A percentile compares a stretch with the other conserved stretches of the same genome.
These are phyloP conservation scores for Erodium trifolium DNA, from an alignment of 441 rosid species.

Conservation along the genomic window DNA sequence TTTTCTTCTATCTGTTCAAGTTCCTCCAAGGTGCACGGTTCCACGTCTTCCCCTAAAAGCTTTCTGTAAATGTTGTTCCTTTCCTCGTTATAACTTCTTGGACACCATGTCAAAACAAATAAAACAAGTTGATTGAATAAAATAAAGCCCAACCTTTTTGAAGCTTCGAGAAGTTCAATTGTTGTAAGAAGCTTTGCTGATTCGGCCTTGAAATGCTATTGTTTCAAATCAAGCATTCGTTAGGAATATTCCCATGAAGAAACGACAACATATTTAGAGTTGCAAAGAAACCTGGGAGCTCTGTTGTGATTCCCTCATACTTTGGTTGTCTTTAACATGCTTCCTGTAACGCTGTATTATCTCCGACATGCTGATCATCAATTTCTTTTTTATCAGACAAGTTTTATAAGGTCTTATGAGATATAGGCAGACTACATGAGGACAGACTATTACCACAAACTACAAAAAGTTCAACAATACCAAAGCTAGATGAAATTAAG, in stretches of 20 bases:
- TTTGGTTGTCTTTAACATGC: conserved; percentile 1
- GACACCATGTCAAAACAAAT: neutral
- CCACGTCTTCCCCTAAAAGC: conserved; percentile 67
- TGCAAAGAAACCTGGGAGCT: conserved; percentile 6
- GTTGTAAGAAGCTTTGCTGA: conserved; percentile 58
- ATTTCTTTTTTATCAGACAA: neutral
- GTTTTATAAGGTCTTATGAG: too few relatives aligned
- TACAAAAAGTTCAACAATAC: too few relatives aligned
- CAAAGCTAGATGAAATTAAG: too few relatives aligned
- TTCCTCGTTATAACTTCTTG: too few relatives aligned
- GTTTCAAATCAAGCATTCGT: conserved; percentile 9
- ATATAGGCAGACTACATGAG: too few relatives aligned
- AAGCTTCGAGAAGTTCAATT: conserved; percentile 67
- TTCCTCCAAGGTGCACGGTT: conserved; percentile 59
- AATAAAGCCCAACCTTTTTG: conserved; percentile 45
- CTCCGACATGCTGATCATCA: neutral
- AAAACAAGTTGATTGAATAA: neutral
- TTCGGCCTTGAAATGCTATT: conserved; percentile 67
- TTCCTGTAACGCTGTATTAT: neutral
- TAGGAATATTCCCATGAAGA: too few relatives aligned
- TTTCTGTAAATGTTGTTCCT: conserved; percentile 38
- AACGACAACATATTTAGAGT: neutral
- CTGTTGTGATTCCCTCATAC: neutral
- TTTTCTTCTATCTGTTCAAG: conserved; percentile 66
- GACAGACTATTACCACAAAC: too few relatives aligned